Evolutionary conservation across 2,329 filamentous ascomycete species (phyloP), one percentile per base, ranked within the genome.

Genomic region (Sclerotiophoma versabilis): DNA sequence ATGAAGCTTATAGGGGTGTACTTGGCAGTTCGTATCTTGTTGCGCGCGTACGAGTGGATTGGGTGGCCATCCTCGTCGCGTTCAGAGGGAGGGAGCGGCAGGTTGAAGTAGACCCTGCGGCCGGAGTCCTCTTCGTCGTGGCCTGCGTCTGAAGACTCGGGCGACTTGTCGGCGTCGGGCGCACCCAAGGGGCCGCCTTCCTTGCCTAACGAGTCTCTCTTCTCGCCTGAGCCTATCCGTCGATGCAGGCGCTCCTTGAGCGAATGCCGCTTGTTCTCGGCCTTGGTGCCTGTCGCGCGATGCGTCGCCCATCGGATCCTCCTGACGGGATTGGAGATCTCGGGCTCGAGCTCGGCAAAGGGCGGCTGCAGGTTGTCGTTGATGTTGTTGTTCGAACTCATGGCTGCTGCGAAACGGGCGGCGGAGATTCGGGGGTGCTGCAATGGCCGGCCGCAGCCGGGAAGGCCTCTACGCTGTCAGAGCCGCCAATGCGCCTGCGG

Each of bases 21-120:
- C 78, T 98, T 99, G 55, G 95, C 91, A 3, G 95, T 99, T 65
- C 96, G 85, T 74, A 99, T 96, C 82, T 99, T 99, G 81, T 99
- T 99, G 63, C 93, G 84, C 42, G 90, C 84, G 75, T 89, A 99
- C 19, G 84, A 80, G 52, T 84, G 81, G 48, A 80, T 74, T 2
- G 92, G 90, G 54, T 86, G 83, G 29, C 93, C 95, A 39, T 96
- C 87, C 58, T 95, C 90, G 70, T 97, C 92, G 66, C 88, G 82
- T 60, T 90, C 84, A 20, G 88, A 83, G 36, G 83, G 79, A 0
- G 95, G 92, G 46, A 99, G 80, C 7, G 91, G 88, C 25, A 88
- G 76, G 75, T 97, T 97, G 82, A 98, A 95, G 79, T 89, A 98
- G 58, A 97, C 80, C 54, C 79, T 85, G 63, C 90, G 70, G 27